Percentiles rank a stretch among this genome's conserved stretches.
Conservation (phyloP, 1,139 yeast genomes). For the Yamadazyma siamensis region DNA sequence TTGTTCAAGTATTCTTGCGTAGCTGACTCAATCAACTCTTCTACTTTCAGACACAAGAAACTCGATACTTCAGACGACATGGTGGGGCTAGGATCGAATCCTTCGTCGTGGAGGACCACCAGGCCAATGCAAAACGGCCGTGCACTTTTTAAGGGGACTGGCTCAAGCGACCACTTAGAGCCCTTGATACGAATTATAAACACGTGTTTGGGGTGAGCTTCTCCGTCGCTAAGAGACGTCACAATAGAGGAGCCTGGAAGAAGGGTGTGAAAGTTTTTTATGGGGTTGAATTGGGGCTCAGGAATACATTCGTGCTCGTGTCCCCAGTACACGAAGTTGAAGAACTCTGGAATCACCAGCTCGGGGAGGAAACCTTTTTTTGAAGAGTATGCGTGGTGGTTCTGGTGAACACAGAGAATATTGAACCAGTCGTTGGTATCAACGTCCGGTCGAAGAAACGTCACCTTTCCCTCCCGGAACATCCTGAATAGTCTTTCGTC, state of each 20-base stretch:
- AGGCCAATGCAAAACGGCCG: constrained; percentile 81
- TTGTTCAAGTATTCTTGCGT: constrained; percentile 44
- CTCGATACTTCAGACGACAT: constrained; percentile 59
- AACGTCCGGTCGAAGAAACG: constrained; percentile 67
- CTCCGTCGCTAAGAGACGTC: constrained; percentile 86
- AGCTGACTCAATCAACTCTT: constrained; percentile 59
- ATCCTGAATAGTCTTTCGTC: constrained; percentile 86
- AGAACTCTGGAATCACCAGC: constrained; percentile 70
- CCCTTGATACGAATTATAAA: constrained; percentile 66
- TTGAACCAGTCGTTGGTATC: constrained; percentile 74
- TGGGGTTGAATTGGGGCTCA: constrained; percentile 61
- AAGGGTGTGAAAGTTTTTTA: constrained; percentile 70
- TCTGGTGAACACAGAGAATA: constrained; percentile 88
- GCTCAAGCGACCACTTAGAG: constrained; percentile 57
- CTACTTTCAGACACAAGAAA: constrained; percentile 62
- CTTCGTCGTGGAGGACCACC: constrained; percentile 51
- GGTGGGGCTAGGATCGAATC: constrained; percentile 62
- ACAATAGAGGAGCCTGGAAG: constrained; percentile 97
- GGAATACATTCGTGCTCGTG: constrained; percentile 96
- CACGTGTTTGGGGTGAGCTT: constrained; percentile 69
- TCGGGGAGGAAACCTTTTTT: constrained; percentile 85
- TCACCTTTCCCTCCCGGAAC: constrained; percentile 76
- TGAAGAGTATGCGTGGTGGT: constrained; percentile 76
- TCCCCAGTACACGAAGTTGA: constrained; percentile 91
- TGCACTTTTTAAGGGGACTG: constrained; percentile 66